phyloP scores from a whole-genome alignment of 139 green algal species.

The Chlorella sp. region DNA sequence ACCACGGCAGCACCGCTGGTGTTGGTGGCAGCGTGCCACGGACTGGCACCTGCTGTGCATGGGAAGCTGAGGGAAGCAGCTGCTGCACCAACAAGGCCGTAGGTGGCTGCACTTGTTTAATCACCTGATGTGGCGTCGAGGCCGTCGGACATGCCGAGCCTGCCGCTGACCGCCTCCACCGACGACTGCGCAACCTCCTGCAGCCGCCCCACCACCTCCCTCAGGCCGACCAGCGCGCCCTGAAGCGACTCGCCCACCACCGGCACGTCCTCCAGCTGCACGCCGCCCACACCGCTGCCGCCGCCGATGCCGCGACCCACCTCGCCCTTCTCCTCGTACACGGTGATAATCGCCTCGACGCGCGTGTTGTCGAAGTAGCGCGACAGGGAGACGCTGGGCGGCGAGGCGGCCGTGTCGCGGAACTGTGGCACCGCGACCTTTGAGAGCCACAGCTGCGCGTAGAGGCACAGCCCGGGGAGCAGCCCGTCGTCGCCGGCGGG shows the following conservation, averaged over 20 bases:
- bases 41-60: too few species aligned
- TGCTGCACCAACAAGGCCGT: too few species aligned
- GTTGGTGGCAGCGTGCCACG: too few species aligned
- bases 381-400: constrained; percentile 11
- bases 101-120: too few species aligned
- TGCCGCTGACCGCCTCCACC: too few species aligned
- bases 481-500: constrained; percentile 35
- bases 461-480: constrained; percentile 50
- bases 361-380: constrained; percentile 51
- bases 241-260: neutral
- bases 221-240: neutral
- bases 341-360: constrained; percentile 29
- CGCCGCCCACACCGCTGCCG: neutral
- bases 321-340: constrained; percentile 27
- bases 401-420: constrained; percentile 21
- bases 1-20: too few species aligned
- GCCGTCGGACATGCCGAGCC: too few species aligned
- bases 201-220: neutral
- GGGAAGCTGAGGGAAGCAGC: too few species aligned
- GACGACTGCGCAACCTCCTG: neutral
- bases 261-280: neutral
- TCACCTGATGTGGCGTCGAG: too few species aligned
- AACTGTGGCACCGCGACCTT: constrained; percentile 46
- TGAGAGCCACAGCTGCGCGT: constrained; percentile 45
- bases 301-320: neutral